These are phyloP conservation scores for Chalciporus piperatus DNA, from an alignment of 768 basidiomycete species.

Conservation along the genomic window DNA sequence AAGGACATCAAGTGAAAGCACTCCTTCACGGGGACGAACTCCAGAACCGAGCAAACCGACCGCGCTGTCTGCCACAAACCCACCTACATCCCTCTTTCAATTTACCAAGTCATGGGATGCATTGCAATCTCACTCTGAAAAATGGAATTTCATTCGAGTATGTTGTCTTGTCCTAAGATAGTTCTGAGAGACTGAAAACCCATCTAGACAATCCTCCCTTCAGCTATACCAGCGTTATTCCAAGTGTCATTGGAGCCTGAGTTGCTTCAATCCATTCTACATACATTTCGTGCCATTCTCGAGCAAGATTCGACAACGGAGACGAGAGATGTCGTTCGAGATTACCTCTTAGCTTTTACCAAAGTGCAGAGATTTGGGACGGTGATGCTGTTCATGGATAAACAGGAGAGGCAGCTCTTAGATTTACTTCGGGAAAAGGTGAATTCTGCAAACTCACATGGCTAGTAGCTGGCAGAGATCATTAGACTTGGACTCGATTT, in stretches of 20 bases:
- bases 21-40: constrained; percentile 1
- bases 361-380: constrained; percentile 62
- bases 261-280: constrained; percentile 56
- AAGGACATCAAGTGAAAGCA: constrained; percentile 23
- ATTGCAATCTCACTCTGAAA: constrained; percentile 37
- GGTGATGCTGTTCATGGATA: constrained; percentile 60
- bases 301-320: constrained; percentile 11
- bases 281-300: constrained; percentile 42
- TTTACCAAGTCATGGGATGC: constrained; percentile 62
- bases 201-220: constrained; percentile 51
- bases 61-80: constrained; percentile 16
- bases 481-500: no score
- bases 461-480: no score
- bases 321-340: constrained; percentile 29
- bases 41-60: constrained; percentile 5
- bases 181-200: background rate
- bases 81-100: constrained; percentile 52
- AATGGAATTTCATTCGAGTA: constrained; percentile 62
- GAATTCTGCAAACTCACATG: constrained; percentile 8
- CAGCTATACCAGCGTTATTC: constrained; percentile 59
- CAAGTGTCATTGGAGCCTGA: constrained; percentile 67
- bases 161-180: constrained; percentile 21
- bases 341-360: constrained; percentile 53
- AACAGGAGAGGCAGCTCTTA: constrained; percentile 48
- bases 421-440: constrained; percentile 43